Base-by-base conservation (phyloP, 768 basidiomycete species). In the Trametes sanguinea region DNA sequence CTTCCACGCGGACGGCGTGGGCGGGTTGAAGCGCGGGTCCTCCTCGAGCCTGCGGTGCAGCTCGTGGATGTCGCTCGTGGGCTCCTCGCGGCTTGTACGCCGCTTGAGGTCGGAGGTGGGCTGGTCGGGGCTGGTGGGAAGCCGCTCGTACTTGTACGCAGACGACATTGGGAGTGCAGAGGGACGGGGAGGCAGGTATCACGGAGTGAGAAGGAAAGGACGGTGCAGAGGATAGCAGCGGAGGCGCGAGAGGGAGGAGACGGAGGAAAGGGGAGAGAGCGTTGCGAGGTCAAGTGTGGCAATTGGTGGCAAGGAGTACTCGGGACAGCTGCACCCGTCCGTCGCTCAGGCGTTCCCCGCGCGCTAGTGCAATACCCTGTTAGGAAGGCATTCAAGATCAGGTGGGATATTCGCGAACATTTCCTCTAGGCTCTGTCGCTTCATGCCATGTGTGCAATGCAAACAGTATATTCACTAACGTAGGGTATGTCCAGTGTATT, bases 11-110 rank as follows among this genome's bases (percentile, higher is more conserved):
- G 83, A 75, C 6, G 83, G 83, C 16, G 81, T 74, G 1, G 78
- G 81, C n/a, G 76, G 75, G 63, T 80, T 76, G 72, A 85, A 85
- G 47, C 80, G 78, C 1, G 79, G 75, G 68, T 82, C 81, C 29
- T 70, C 70, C 22, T 65, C 64, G 35, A 74, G 71, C 11, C 72
- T 65, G 29, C 70, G 63, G 46, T 69, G 65, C n/a, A 70, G 68
- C 50, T 65, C 67, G 35, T 61, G 53, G 43, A 71, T 50, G 59
- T 71, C 68, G 65, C 69, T 71, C 29, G 70, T 68, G 29, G 70
- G 70, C 56, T 66, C 61, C 33, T 61, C 57, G 63, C 61, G 67
- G n/a, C 53, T 54, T 4, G 47, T 39, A 22, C 55, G 48, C 35
- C 54, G 58, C 53, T 64, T 64, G 47, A 60, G 46, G 54, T 64